Conservation (phyloP, 2,329 filamentous ascomycete species). For the Dactylellina cionopaga region DNA sequence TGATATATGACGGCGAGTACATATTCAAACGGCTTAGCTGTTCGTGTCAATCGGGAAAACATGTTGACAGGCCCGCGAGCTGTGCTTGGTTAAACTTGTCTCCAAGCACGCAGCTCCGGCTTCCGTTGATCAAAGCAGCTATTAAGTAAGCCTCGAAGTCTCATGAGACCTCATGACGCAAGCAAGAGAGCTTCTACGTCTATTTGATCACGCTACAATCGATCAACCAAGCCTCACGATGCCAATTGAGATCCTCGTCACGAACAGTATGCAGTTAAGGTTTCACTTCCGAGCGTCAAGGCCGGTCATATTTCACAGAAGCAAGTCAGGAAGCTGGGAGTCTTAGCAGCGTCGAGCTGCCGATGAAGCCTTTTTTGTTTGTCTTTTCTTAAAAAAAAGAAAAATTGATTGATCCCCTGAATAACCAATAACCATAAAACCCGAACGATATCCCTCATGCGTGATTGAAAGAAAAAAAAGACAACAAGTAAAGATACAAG, state of each 20-base stretch:
- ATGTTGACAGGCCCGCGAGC: too few species aligned
- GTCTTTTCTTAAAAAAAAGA: conserved; percentile 1
- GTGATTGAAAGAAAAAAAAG: conserved; percentile 30
- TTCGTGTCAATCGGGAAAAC: too few species aligned
- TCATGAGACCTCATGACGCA: too few species aligned
- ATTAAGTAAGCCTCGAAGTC: too few species aligned
- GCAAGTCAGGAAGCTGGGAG: background rate
- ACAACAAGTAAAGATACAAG: conserved; percentile 50
- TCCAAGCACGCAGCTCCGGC: too few species aligned
- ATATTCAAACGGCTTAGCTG: too few species aligned
- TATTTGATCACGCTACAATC: background rate
- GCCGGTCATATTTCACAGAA: too few species aligned
- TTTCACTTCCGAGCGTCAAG: too few species aligned
- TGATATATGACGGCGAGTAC: too few species aligned
- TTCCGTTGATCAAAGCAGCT: too few species aligned
- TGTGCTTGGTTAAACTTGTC: too few species aligned
- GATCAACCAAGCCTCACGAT: background rate
- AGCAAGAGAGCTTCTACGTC: too few species aligned
- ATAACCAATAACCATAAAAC: conserved; percentile 45
- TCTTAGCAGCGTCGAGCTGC: background rate
- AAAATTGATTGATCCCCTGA: conserved; percentile 43
- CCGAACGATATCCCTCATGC: conserved; percentile 52
- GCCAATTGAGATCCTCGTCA: background rate
- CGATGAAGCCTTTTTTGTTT: background rate
- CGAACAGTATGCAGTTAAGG: background rate